Evolutionary conservation across 495 filamentous ascomycete species (phyloP), one percentile per base, ranked within the genome.

Genomic region (Talaromyces liani): DNA sequence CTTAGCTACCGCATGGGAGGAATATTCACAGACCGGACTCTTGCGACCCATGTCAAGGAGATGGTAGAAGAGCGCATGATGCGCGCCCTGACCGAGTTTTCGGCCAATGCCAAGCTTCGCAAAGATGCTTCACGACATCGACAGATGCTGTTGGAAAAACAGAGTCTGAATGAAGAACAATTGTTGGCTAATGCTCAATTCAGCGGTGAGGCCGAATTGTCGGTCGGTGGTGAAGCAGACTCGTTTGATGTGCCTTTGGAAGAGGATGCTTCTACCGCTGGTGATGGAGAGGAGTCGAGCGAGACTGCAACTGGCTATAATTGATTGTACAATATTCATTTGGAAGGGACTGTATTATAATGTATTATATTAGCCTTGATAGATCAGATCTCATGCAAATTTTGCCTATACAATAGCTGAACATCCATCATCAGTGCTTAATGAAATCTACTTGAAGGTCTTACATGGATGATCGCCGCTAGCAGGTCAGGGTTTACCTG

Each of bases 11-110:
- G 86, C 4, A 87, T 88, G 65, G 71, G 87, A 10, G 91, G 92
- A 58, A 82, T 96, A 10, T 97, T 98, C 71, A 83, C 81, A 10
- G 90, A 88, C 65, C 85, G 92, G 65, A 79, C 79, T 29, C 83
- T 97, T 24, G 91, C 91, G 1, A 84, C 88, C 59, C 87, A 96
- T 72, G 84, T 91, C 39, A 97, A 97, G 73, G 70, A 73, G 20
- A 65, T 96, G 56, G 87, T 92, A 16, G 93, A 98, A 76, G 79
- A 84, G 29, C 84, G 82, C 68, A 96, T 98, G 71, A 83, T 91
- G 63, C 70, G 82, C 16, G 81, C 83, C 20, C 78, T 97, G 59
- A 78, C 79, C 12, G 75, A 85, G 60, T 82, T 81, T 67, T 83
- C 81, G 8, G 70, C 78, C 9, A 83, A 81, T 65, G 77, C 77